These are phyloP conservation scores for Exsudoporus frostii DNA, from an alignment of 768 basidiomycete species.

Conservation along the genomic window DNA sequence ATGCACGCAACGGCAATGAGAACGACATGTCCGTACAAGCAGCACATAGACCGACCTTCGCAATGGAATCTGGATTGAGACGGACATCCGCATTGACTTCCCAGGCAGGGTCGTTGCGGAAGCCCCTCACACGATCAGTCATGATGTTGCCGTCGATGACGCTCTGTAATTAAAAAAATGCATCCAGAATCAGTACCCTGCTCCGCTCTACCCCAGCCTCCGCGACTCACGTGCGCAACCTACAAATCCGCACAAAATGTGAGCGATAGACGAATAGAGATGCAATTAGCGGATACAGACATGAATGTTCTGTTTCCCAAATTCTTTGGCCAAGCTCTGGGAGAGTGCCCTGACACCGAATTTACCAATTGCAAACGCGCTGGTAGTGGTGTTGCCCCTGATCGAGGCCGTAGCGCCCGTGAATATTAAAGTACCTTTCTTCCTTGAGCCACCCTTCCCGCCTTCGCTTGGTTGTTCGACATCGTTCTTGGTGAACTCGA, in stretches of 20 bases:
- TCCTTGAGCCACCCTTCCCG: conserved; percentile 40
- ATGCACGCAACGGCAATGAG: background rate
- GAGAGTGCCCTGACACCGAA: conserved; percentile 59
- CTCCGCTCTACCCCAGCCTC: background rate
- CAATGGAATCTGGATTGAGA: conserved; percentile 67
- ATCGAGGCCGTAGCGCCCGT: conserved; percentile 70
- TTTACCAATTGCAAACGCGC: conserved; percentile 63
- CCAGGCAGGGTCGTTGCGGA: conserved; percentile 36
- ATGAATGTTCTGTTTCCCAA: conserved; percentile 71
- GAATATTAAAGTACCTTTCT: conserved; percentile 63
- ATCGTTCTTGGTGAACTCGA: conserved; percentile 56
- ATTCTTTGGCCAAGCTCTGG: conserved; percentile 74
- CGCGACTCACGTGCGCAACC: conserved; percentile 61
- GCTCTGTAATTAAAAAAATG: conserved; percentile 36
- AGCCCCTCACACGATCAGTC: conserved; percentile 35
- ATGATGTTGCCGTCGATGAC: conserved; percentile 66
- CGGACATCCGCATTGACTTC: conserved; percentile 44
- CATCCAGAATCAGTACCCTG: background rate
- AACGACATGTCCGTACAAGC: background rate
- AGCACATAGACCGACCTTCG: conserved; percentile 44
- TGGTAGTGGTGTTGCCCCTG: conserved; percentile 59
- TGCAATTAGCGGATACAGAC: conserved; percentile 31
- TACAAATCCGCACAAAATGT: conserved; percentile 16
- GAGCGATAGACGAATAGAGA: background rate
- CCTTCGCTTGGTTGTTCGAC: conserved; percentile 40